phyloP scores from a whole-genome alignment of 1,139 yeast genomes.

The Pichia sp. region DNA sequence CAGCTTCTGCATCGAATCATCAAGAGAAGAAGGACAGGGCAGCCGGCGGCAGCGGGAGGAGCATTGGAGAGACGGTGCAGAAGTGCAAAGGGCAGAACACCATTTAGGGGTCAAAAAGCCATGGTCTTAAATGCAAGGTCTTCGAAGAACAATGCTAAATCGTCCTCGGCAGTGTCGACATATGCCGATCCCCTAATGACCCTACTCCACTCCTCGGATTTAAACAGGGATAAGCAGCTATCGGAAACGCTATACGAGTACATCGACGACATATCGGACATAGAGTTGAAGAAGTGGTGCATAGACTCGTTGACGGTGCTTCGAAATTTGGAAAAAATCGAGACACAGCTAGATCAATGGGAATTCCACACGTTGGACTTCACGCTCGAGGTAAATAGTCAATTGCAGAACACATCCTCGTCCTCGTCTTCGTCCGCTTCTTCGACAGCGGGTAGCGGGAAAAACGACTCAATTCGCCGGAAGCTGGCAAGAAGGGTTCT shows the following conservation, averaged over 20 bases:
- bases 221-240: constrained; percentile 43
- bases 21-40: too few relatives aligned
- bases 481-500: constrained; percentile 48
- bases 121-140: neutral
- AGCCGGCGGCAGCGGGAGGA: neutral
- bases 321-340: constrained; percentile 48
- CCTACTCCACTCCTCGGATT: constrained; percentile 46
- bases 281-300: constrained; percentile 48
- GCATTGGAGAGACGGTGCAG: neutral
- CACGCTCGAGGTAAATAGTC: constrained; percentile 20
- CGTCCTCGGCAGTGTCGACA: constrained; percentile 11
- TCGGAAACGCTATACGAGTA: constrained; percentile 39
- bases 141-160: constrained; percentile 9
- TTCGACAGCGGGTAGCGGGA: constrained; percentile 26
- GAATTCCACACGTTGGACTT: constrained; percentile 53
- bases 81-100: neutral
- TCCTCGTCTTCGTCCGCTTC: too few relatives aligned
- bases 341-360: constrained; percentile 49
- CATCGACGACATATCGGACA: constrained; percentile 45
- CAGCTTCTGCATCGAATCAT: neutral
- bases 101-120: neutral
- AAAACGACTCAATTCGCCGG: constrained; percentile 36
- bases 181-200: constrained; percentile 48
- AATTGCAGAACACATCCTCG: constrained; percentile 12
- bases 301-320: constrained; percentile 45